Evolutionary conservation across 2,329 filamentous ascomycete species (phyloP), one percentile per base, ranked within the genome.

Genomic region (Trichophyton benhamiae): DNA sequence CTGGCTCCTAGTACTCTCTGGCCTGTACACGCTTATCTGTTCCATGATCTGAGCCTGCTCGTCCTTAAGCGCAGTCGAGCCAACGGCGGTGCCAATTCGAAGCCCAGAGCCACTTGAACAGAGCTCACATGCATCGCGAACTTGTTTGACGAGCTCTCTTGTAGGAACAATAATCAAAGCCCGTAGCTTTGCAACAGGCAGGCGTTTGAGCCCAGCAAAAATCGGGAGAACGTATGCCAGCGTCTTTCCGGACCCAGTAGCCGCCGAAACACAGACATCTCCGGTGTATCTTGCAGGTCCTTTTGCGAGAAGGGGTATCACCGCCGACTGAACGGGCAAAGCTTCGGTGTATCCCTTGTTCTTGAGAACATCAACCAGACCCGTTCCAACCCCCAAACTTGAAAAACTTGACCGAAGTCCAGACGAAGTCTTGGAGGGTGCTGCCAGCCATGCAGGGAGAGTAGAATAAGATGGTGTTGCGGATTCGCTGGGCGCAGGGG

Each of bases 171-270:
- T 86, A 55, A 99, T 84, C 0, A 99, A 74, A 0, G 87, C 91
- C 44, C 88, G 83, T 7, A 99, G 76, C 61, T 83, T 82, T 0
- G 87, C 88, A 9, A 84, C 80, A 22, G 77, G 76, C 13, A 82
- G 81, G 36, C 82, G 78, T 66, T 87, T 86, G 57, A 99, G 77
- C 58, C 87, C 85, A 53, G 90, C 84, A 3, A 95, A 82, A 62
- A 99, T 84, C 0, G 94, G 94, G 2, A 99, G 77, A 0, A 92
- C 83, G 69, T 99, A 99, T 0, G 92, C 88, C 15, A 99, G 74
- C 0, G 94, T 99, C 72, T 99, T 99, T 61, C 94, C 94, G 0
- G 94, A 97, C 7, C 94, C 94, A 0, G 94, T 99, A 0, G 92
- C 88, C 0, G 95, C 94, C 6, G 91, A 94, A 2, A 99, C 86